Base-by-base conservation (phyloP, 23 red algal species). In the Gracilaria domingensis region DNA sequence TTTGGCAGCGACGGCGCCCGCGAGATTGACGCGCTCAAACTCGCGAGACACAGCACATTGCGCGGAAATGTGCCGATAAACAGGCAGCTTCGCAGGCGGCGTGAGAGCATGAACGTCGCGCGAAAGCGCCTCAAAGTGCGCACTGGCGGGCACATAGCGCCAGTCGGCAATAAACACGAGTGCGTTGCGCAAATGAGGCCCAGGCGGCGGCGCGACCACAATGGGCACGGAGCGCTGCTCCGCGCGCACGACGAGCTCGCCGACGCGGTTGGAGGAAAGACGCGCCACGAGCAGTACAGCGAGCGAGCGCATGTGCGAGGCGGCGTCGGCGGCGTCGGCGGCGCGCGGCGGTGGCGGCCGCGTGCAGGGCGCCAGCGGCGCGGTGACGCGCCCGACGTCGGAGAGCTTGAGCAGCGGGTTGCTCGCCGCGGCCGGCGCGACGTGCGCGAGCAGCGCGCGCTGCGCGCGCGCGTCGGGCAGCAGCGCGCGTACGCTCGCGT, bases 121-220 rank as follows among this genome's bases (percentile, higher is more conserved):
- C 0, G 24, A 6, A 1, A 81, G 26, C 45, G 30, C 77, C 25
- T 81, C 77, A 12, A 81, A 61, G 28, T 81, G 51, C n/a, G n/a
- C n/a, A 28, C 56, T 48, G 55, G 33, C 44, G 0, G 77, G 77
- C 42, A 81, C 17, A 17, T 81, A 61, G 45, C 77, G 77, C 77
- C 77, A 81, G 30, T 81, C 77, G 2, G 77, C 51, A 48, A 81
- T 58, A 48, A 25, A 81, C 56, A 81, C 77, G 0, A 35, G 77
- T 33, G 40, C 34, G 33, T 81, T 42, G 45, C 48, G 13, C 34
- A 81, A 23, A 28, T 28, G 18, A 6, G 77, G 5, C 2, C 12
- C 3, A 32, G 77, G 77, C 12, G 77, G 49, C 48, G 77, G 77
- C 32, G 77, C 77, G 16, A 81, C 24, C 5, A 81, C 26, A 2